A percentile compares a stretch with the other conserved stretches of the same genome.
Conservation (phyloP, 352 stramenopile species). For the Phytophthora pistaciae region DNA sequence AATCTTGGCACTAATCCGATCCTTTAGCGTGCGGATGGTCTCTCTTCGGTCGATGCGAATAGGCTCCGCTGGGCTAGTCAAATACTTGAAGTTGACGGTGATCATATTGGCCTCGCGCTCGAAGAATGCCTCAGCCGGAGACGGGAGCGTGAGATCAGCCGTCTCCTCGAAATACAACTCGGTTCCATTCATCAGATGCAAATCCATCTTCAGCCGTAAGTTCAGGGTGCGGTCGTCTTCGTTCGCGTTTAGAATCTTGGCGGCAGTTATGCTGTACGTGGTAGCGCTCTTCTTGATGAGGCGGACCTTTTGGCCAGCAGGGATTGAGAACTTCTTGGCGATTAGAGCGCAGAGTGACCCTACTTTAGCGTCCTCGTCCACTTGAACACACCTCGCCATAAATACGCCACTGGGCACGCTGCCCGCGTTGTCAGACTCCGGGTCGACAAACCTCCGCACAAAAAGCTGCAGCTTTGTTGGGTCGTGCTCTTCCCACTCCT, state of each 20-base stretch:
- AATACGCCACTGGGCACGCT: conserved; percentile 11
- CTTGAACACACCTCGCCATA: conserved; percentile 69
- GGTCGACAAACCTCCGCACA: conserved; percentile 64
- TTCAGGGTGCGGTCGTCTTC: conserved; percentile 51
- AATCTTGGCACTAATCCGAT: conserved; percentile 61
- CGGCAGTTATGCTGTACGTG: conserved; percentile 68
- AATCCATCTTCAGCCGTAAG: conserved; percentile 63
- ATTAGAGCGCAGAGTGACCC: conserved; percentile 57
- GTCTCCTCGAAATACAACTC: conserved; percentile 84
- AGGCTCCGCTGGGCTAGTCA: conserved; percentile 46
- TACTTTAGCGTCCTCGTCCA: conserved; percentile 70
- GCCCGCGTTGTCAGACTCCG: conserved; percentile 9
- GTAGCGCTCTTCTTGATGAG: conserved; percentile 77
- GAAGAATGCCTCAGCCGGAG: conserved; percentile 69
- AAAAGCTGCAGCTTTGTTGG: conserved; percentile 78
- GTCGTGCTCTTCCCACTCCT: conserved; percentile 76
- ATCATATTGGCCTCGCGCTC: conserved; percentile 86
- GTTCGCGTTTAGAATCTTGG: conserved; percentile 73
- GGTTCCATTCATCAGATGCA: conserved; percentile 72
- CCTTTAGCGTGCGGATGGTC: conserved; percentile 67
- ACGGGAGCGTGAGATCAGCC: conserved; percentile 49
- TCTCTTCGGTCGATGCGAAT: conserved; percentile 83
- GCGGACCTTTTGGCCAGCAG: conserved; percentile 49
- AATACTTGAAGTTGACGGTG: conserved; percentile 76
- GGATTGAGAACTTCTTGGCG: conserved; percentile 62